Base-by-base conservation (phyloP, 164 flowering plant genomes). In the Magnolia sinica region DNA sequence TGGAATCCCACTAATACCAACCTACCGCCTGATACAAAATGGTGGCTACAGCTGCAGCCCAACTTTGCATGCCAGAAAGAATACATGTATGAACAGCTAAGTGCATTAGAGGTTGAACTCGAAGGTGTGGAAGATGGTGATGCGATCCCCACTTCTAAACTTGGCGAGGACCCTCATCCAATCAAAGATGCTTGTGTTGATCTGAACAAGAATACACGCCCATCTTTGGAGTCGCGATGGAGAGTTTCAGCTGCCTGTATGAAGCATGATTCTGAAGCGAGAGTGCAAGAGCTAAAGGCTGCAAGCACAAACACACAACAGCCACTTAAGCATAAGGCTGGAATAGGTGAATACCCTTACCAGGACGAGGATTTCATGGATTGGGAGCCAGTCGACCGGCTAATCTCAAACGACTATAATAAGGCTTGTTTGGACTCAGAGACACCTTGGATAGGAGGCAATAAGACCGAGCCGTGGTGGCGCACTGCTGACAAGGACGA, bases 401-500 rank as follows among this genome's bases (percentile, higher is more conserved):
- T 61, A 16, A 73, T 66, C 14, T 72, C 65, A 59, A 78, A 83
- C 64, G 73, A 78, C 63, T 7, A 81, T 0, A 71, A 82, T 68
- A 83, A 84, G 77, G 55, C 72, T 68, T 74, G 66, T 68, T 81
- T 79, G 78, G 87, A 83, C 55, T 49, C 63, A 61, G 87, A 79
- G 45, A 76, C 85, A 6, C 76, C 84, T 63, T 86, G 87, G 90
- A 78, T 77, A 73, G 84, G 77, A 79, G 59, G 77, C 80, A 82
- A 80, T 79, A 88, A 83, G 79, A 71, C 81, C 11, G 89, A 81
- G 70, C 90, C 88, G 23, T 85, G 91, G 90, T 88, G 90, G 91
- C 85, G 84, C 10, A 79, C 82, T 18, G 76, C 84, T 50, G 90
- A 87, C 76, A 84, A 84, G 83, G 83, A 85, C 37, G 89, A 86